Evolutionary conservation across 768 basidiomycete species (phyloP).

Genomic region (Astraeus odoratus): DNA sequence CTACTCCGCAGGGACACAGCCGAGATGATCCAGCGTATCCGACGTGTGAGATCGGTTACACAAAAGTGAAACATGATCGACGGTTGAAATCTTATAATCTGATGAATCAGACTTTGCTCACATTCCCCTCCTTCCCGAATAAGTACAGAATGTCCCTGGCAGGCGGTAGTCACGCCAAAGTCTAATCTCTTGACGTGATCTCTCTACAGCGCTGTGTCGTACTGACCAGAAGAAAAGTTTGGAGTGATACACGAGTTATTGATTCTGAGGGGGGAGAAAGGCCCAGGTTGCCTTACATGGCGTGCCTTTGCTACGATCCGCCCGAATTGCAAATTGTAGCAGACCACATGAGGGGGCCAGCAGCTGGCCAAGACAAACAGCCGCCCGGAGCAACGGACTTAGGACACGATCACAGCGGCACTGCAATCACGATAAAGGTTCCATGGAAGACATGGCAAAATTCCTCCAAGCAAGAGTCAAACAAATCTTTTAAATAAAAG

Average conservation of each 20-base stretch:
- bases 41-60: slow-evolving; percentile 11
- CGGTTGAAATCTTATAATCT: slow-evolving; percentile 17
- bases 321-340: neutral
- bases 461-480: neutral
- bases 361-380: neutral
- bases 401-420: neutral
- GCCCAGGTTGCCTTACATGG: neutral
- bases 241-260: too few species aligned
- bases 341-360: neutral
- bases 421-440: slow-evolving; percentile 2
- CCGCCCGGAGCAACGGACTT: neutral
- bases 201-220: too few species aligned
- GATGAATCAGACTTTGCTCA: slow-evolving; percentile 10
- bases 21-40: neutral
- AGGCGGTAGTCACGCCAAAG: slow-evolving; percentile 30
- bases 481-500: too few species aligned
- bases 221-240: too few species aligned
- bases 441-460: slow-evolving; percentile 6
- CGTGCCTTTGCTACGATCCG: neutral
- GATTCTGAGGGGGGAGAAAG: too few species aligned
- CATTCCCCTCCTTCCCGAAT: slow-evolving; percentile 26
- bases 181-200: slow-evolving; percentile 16
- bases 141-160: slow-evolving; percentile 32
- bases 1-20: too few species aligned
- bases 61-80: slow-evolving; percentile 48